phyloP scores from a whole-genome alignment of 1,284 basidiomycete species.

The Cutaneotrichosporon mucoides region DNA sequence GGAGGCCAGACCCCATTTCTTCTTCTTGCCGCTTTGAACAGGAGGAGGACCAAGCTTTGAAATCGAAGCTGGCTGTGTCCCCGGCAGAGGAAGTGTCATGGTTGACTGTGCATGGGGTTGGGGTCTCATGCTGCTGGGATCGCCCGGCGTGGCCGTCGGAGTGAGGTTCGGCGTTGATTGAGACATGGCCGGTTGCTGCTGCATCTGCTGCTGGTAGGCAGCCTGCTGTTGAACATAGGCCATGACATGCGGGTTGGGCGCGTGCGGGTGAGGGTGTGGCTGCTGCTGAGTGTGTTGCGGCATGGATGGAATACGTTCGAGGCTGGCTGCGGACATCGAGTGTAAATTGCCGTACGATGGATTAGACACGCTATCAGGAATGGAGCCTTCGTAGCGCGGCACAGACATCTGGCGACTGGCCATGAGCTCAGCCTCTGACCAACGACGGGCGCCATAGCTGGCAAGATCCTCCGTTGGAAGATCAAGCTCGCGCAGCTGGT shows the following conservation, averaged over 20 bases:
- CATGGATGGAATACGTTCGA: constrained; percentile 10
- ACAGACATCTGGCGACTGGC: background rate
- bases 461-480: constrained; percentile 49
- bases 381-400: constrained; percentile 3
- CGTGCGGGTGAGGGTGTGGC: constrained; percentile 7
- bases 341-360: constrained; percentile 1
- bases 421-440: constrained; percentile 12
- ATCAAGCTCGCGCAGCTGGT: constrained; percentile 49
- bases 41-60: constrained; percentile 12
- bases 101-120: background rate
- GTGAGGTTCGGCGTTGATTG: constrained; percentile 13
- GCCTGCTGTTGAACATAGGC: constrained; percentile 31
- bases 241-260: constrained; percentile 20
- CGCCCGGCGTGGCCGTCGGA: background rate
- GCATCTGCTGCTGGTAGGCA: constrained; percentile 18
- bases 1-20: constrained; percentile 49
- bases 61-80: background rate
- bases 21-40: constrained; percentile 41
- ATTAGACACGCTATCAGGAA: constrained; percentile 13
- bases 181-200: background rate
- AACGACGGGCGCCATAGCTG: constrained; percentile 42
- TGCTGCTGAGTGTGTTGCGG: background rate
- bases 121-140: background rate
- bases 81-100: background rate
- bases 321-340: constrained; percentile 16